A percentile compares a stretch with the other conserved stretches of the same genome.
phyloP scores from a whole-genome alignment of 2,329 filamentous ascomycete genomes.

The Sarocladiaceae sp. region DNA sequence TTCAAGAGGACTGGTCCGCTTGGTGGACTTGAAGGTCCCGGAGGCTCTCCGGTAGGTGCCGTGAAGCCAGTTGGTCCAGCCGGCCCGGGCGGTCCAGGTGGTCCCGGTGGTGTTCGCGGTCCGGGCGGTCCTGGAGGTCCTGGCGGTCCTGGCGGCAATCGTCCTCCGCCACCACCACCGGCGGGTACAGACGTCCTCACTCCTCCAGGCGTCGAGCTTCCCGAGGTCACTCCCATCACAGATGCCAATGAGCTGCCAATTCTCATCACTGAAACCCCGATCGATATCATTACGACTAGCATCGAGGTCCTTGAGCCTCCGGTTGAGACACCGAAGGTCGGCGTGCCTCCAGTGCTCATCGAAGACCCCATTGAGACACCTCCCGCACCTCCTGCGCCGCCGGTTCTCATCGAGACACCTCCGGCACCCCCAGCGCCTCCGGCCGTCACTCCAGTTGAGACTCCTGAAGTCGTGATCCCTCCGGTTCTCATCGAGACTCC shows the following conservation, averaged over 20 bases:
- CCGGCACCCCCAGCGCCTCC: no score
- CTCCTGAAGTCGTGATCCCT: background rate
- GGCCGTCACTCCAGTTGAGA: background rate
- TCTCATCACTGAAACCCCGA: background rate
- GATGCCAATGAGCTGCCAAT: background rate
- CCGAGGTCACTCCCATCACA: background rate
- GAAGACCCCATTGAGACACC: background rate
- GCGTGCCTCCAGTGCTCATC: background rate
- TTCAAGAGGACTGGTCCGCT: background rate
- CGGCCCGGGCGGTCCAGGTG: background rate
- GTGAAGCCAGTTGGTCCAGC: background rate
- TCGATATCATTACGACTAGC: background rate
- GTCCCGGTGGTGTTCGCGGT: background rate
- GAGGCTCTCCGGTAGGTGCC: background rate
- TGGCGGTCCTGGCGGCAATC: background rate
- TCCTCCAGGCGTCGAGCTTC: background rate
- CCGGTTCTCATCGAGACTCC: background rate
- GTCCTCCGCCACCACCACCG: background rate
- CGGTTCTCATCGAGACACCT: background rate
- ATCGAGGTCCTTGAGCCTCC: constrained; percentile 2
- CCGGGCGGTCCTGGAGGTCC: no score
- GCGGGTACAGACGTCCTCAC: background rate
- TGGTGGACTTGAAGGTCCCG: background rate
- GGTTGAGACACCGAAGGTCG: background rate
- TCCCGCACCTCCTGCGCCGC: no score